phyloP scores from a whole-genome alignment of 371 early-diverging fungal genomes.

The Apophysomyces variabilis region DNA sequence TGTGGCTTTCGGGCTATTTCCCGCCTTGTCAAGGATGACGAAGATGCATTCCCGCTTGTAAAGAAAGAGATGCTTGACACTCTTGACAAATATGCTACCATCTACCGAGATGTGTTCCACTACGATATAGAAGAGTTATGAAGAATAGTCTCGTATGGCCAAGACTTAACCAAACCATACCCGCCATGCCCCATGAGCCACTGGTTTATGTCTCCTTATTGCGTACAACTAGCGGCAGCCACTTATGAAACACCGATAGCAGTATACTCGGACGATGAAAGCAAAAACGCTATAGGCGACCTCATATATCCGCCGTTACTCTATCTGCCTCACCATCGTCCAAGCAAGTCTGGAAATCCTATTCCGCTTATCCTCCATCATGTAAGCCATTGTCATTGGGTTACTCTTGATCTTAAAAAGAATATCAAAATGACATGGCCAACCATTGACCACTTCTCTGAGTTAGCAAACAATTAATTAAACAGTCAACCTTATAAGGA shows the following conservation, averaged over 20 bases:
- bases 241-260: no score
- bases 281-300: no score
- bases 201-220: no score
- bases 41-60: not conserved
- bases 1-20: slow-evolving; percentile 4
- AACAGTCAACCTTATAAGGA: not conserved
- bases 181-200: no score
- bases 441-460: not conserved
- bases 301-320: not conserved
- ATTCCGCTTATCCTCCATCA: not conserved
- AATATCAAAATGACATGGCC: slow-evolving; percentile 5
- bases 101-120: no score
- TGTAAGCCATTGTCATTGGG: slow-evolving; percentile 1
- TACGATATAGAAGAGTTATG: no score
- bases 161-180: no score
- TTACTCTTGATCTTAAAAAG: not conserved
- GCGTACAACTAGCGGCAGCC: no score
- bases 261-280: no score
- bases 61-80: no score
- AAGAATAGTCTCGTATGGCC: no score
- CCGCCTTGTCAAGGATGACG: slow-evolving; percentile 17
- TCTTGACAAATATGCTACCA: no score
- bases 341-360: not conserved
- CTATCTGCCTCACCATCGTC: not conserved
- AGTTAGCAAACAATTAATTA: not conserved